These are phyloP conservation scores for Nyssa sinensis DNA, from an alignment of 148 eudicot genomes.

Conservation along the genomic window DNA sequence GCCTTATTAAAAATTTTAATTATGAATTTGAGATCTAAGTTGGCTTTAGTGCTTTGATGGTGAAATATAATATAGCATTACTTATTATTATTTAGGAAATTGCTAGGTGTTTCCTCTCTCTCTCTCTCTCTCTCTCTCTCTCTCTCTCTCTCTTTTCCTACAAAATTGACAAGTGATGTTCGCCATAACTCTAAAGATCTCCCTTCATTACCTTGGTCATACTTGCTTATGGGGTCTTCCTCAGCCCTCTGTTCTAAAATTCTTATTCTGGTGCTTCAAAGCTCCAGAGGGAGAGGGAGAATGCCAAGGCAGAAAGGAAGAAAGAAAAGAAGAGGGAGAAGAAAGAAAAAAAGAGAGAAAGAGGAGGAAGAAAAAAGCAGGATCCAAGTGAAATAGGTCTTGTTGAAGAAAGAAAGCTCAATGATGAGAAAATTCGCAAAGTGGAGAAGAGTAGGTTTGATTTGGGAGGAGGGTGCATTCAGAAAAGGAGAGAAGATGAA, in stretches of 20 bases:
- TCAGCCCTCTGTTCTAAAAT: slow-evolving; percentile 50
- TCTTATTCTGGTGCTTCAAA: slow-evolving; percentile 76
- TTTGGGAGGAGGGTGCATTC: slow-evolving; percentile 4
- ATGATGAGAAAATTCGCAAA: slow-evolving; percentile 15
- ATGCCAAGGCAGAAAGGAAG: slow-evolving; percentile 43
- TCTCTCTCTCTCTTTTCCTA: slow-evolving; percentile 14
- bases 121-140: no score
- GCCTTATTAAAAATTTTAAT: no score
- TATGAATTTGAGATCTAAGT: no score
- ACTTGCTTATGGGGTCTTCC: slow-evolving; percentile 37
- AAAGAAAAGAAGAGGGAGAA: slow-evolving; percentile 32
- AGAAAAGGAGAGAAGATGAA: slow-evolving; percentile 15
- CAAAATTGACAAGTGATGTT: slow-evolving; percentile 1
- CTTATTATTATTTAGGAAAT: no score
- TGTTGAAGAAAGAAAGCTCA: slow-evolving; percentile 21
- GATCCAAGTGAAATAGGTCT: slow-evolving; percentile 1
- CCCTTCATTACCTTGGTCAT: slow-evolving; percentile 30
- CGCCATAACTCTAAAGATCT: slow-evolving; percentile 9
- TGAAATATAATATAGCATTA: no score
- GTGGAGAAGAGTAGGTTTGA: not conserved
- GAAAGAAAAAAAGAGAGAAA: slow-evolving; percentile 29
- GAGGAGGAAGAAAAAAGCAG: slow-evolving; percentile 12
- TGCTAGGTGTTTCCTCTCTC: no score
- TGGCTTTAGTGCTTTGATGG: no score
- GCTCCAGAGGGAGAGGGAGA: slow-evolving; percentile 80